Conservation (phyloP, 148 eudicot species). For the Silene uniflora region DNA sequence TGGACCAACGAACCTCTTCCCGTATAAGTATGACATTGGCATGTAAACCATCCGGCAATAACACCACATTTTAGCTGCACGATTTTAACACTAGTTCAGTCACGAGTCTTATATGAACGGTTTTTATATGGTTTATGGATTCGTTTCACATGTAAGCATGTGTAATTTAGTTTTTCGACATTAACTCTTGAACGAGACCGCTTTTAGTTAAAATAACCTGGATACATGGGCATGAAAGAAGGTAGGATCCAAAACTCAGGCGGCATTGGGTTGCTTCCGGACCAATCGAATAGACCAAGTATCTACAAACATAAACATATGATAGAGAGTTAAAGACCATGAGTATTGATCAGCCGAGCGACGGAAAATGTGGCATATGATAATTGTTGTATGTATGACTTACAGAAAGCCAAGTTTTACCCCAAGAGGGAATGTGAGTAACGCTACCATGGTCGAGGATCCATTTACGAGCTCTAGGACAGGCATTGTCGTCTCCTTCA, state of each 20-base stretch:
- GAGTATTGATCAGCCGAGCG: too few species aligned
- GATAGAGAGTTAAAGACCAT: too few species aligned
- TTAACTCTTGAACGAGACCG: too few species aligned
- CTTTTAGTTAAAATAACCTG: constrained; percentile 19
- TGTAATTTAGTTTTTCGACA: too few species aligned
- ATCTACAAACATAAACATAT: constrained; percentile 18
- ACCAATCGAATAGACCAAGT: constrained; percentile 40
- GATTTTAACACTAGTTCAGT: background rate
- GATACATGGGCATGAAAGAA: constrained; percentile 32
- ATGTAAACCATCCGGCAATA: constrained; percentile 26
- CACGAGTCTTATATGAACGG: too few species aligned
- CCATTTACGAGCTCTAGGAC: constrained; percentile 40
- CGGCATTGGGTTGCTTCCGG: constrained; percentile 38
- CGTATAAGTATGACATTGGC: background rate
- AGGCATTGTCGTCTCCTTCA: constrained; percentile 27
- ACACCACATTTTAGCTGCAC: constrained; percentile 39
- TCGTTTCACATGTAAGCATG: too few species aligned
- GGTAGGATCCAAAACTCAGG: constrained; percentile 43
- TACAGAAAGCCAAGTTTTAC: constrained; percentile 50
- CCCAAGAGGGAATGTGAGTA: constrained; percentile 47
- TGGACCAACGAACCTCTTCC: constrained; percentile 23
- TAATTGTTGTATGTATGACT: background rate
- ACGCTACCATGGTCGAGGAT: constrained; percentile 48
- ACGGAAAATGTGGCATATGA: too few species aligned
- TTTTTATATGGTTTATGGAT: too few species aligned